A percentile compares a stretch with the other conserved stretches of the same genome.
Evolutionary conservation across 1,284 basidiomycete species (phyloP).

Genomic region (Cryptococcus deneoformans): DNA sequence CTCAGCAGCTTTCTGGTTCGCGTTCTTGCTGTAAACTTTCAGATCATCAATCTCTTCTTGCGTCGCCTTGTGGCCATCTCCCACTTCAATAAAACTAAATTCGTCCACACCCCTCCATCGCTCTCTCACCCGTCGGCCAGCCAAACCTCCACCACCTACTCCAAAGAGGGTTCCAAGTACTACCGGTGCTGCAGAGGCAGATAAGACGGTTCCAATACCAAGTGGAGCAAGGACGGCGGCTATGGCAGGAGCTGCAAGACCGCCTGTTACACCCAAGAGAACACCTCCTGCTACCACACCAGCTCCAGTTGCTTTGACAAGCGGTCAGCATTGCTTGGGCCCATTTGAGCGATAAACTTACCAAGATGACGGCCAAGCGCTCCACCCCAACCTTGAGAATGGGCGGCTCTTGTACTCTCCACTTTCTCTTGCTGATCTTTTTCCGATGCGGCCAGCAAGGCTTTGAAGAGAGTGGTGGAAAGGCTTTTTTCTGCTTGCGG

Average conservation of each 20-base stretch:
- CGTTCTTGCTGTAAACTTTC: slow-evolving; percentile 22
- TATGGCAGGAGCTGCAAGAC: slow-evolving; percentile 55
- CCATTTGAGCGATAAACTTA: slow-evolving; percentile 7
- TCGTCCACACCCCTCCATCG: slow-evolving; percentile 55
- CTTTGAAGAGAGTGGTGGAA: slow-evolving; percentile 47
- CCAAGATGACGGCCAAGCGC: slow-evolving; percentile 48
- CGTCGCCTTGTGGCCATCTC: slow-evolving; percentile 37
- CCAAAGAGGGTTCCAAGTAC: slow-evolving; percentile 56
- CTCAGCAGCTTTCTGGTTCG: slow-evolving; percentile 1
- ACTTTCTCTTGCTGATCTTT: slow-evolving; percentile 34
- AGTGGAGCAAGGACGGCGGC: slow-evolving; percentile 53
- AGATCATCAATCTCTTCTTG: slow-evolving; percentile 41
- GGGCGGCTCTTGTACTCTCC: slow-evolving; percentile 43
- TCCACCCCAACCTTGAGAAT: slow-evolving; percentile 52
- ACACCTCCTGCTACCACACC: slow-evolving; percentile 52
- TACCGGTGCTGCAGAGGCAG: slow-evolving; percentile 51
- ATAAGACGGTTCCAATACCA: slow-evolving; percentile 49
- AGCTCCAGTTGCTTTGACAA: slow-evolving; percentile 49
- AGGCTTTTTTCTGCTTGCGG: slow-evolving; percentile 46
- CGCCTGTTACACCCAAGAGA: slow-evolving; percentile 55
- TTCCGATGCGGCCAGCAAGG: slow-evolving; percentile 35
- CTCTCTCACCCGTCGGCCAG: slow-evolving; percentile 53
- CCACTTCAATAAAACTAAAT: slow-evolving; percentile 53
- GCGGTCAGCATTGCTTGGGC: neutral
- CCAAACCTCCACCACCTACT: slow-evolving; percentile 54